Evolutionary conservation across 75 land plant genomes (phyloP), one percentile per base, ranked within the genome.

Genomic region (Selaginella tamariscina): DNA sequence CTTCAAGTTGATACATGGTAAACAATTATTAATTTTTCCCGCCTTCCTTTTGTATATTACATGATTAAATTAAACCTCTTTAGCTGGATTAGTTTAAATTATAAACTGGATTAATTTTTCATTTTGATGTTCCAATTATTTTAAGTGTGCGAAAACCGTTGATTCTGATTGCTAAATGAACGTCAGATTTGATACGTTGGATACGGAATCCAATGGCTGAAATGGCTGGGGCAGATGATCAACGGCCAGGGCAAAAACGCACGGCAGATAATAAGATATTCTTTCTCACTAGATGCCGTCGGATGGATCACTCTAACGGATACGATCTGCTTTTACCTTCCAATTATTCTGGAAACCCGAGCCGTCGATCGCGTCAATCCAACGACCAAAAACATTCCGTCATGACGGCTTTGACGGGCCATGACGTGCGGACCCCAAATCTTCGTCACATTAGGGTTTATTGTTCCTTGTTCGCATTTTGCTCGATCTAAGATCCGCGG

Each of bases 381-480:
- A 5, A 39, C 49, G 49, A 39, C 15, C 11, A 39, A 15, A 5
- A 15, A 5, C 49, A 39, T 39, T 39, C 49, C 49, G 49, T 39
- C 49, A n/a, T n/a, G 49, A 39, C 49, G 49, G 49, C 11, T 15
- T 39, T 5, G 49, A 39, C 49, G 49, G 49, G 49, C 49, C 5
- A 15, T 39, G 49, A 39, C 49, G 49, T 39, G 49, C 49, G 49
- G 49, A 39, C 49, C 49, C 49, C 49, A 39, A 39, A 39, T 39
- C 15, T 39, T 39, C 49, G 49, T 39, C 49, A 39, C 49, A 39
- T 39, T 39, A 39, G 49, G 49, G 5, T 39, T 39, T 39, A 39
- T 39, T 5, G 5, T 15, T 39, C 49, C 49, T 39, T 5, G 49
- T 39, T 39, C 49, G 49, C 49, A 5, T 5, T 15, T 39, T 39